Evolutionary conservation across 177 flowering plant species (phyloP), one percentile per base, ranked within the genome.

Genomic region (Vitis hybrid): DNA sequence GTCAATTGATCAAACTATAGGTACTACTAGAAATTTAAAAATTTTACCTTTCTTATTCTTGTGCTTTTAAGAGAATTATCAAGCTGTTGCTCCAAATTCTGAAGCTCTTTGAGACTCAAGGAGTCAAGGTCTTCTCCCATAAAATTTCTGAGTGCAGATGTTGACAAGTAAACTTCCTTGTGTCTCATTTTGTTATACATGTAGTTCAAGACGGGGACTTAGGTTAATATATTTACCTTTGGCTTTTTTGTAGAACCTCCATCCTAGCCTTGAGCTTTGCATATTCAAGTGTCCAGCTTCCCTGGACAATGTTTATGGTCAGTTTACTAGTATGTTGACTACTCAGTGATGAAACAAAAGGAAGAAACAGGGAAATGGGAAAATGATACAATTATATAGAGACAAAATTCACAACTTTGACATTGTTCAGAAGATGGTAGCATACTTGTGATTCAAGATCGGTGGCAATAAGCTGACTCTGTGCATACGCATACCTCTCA

Each of bases 71-170:
- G 86, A 63, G 86, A 82, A 60, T 66, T 61, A 72, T 88, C 92
- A 67, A 88, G 79, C 68, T 88, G 90, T 2, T 79, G 87, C 78
- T 88, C 92, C 81, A 86, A 67, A 75, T 72, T 82, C 48, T 86
- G 92, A 58, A 88, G 84, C 79, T 88, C 87, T 74, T 78, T 86
- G 15, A 85, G 60, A 64, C 83, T 82, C 51, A 85, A 58, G 24
- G 72, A 52, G 14, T 84, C 81, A n/a, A 86, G 74, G 3, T 86
- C 90, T 72, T 88, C 89, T 73, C 92, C 92, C 78, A 65, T 78
- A 49, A 74, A 80, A 73, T 88, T 81, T 83, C 92, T 86, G 46
- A 6, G 46, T 6, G 71, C 54, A 74, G 57, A 52, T 8, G 60
- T 56, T 4, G 19, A 30, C 7, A 65, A 21, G 5, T 11, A 48